Percentiles rank a stretch among this genome's conserved stretches.
Conservation (phyloP, 2,329 filamentous ascomycete genomes). For the Pseudogymnoascus sp. region DNA sequence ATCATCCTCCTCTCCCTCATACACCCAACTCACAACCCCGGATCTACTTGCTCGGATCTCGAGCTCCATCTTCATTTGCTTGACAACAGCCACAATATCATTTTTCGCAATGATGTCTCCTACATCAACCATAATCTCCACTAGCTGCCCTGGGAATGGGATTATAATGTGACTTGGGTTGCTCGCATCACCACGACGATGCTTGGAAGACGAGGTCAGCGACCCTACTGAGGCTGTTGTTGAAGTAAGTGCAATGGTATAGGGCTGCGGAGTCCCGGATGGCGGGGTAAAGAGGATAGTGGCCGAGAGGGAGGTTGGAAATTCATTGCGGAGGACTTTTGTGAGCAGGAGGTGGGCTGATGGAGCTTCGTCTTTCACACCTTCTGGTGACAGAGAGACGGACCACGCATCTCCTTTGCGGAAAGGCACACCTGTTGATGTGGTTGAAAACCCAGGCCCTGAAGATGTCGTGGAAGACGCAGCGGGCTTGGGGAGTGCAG, state of each 20-base stretch:
- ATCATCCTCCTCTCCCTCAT: constrained; percentile 22
- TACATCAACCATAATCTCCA: constrained; percentile 49
- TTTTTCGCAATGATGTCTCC: constrained; percentile 42
- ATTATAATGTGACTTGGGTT: constrained; percentile 46
- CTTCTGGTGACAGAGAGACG: constrained; percentile 35
- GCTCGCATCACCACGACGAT: constrained; percentile 40
- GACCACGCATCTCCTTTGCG: constrained; percentile 53
- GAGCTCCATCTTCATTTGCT: constrained; percentile 62
- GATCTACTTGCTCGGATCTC: constrained; percentile 39
- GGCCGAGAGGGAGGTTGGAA: constrained; percentile 46
- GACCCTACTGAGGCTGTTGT: constrained; percentile 42
- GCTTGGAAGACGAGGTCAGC: constrained; percentile 37
- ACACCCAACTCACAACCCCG: constrained; percentile 21
- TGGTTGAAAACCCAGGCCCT: neutral
- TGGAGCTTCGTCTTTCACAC: constrained; percentile 19
- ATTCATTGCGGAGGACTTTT: constrained; percentile 50
- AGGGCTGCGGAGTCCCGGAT: constrained; percentile 36
- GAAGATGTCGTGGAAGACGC: constrained; percentile 12
- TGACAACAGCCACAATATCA: constrained; percentile 49
- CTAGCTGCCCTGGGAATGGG: constrained; percentile 50
- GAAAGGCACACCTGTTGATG: constrained; percentile 37
- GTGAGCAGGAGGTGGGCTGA: constrained; percentile 46
- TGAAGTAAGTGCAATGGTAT: constrained; percentile 33
- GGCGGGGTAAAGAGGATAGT: constrained; percentile 41
- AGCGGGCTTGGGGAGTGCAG: constrained; percentile 28